These are phyloP conservation scores for Mangifera indica DNA, from an alignment of 345 rosid genomes.

Conservation along the genomic window DNA sequence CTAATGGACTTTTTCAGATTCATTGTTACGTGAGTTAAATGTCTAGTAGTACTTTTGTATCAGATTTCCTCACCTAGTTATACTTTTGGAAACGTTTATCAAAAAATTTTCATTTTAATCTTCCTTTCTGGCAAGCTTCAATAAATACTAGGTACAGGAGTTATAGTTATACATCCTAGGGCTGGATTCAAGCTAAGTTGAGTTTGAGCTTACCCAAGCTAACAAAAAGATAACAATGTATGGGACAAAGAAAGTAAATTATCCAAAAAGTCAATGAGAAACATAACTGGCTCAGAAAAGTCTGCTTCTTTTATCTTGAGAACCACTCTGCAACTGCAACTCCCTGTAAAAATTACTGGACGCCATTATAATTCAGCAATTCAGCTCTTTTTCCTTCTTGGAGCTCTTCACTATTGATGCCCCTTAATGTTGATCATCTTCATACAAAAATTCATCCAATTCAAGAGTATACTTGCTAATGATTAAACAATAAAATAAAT, in stretches of 20 bases:
- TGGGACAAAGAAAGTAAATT: not conserved
- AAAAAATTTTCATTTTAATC: too few relatives aligned
- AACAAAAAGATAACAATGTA: not conserved
- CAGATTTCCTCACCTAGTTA: not conserved
- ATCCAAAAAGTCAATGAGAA: not conserved
- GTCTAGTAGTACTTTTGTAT: not conserved
- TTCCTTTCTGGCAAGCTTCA: too few relatives aligned
- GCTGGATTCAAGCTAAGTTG: too few relatives aligned
- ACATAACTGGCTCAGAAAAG: not conserved
- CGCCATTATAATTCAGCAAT: not conserved
- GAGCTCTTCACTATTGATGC: not conserved
- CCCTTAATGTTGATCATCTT: not conserved
- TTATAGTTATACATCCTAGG: too few relatives aligned
- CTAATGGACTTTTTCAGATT: conserved; percentile 3
- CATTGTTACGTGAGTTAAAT: not conserved
- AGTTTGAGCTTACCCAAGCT: too few relatives aligned
- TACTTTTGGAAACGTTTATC: too few relatives aligned
- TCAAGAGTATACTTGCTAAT: too few relatives aligned
- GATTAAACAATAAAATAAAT: too few relatives aligned
- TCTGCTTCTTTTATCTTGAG: not conserved
- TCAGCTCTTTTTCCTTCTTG: not conserved
- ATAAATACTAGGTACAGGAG: too few relatives aligned
- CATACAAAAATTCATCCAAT: too few relatives aligned
- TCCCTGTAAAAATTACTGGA: not conserved
- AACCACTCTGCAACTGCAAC: not conserved